These are phyloP conservation scores for Blepharisma japonicum DNA, from an alignment of 73 alveolate species.

Conservation along the genomic window DNA sequence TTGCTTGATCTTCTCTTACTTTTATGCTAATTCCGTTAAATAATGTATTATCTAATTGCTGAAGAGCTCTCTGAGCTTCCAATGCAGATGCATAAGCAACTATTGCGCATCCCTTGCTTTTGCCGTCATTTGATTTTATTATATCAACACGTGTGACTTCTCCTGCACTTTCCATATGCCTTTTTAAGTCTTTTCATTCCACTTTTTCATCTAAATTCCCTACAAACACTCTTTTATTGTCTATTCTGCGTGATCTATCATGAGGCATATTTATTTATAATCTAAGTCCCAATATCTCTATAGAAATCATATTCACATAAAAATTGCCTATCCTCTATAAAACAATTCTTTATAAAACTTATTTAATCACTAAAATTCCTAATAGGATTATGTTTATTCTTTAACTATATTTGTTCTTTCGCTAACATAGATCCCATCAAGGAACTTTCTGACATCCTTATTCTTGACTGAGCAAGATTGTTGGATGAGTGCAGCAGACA, in stretches of 20 bases:
- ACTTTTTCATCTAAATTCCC: background rate
- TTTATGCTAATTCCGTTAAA: background rate
- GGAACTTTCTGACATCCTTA: conserved; percentile 94
- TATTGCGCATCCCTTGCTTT: background rate
- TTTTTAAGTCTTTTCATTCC: conserved; percentile 2
- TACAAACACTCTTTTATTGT: background rate
- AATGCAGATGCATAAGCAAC: conserved; percentile 9
- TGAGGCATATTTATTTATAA: background rate
- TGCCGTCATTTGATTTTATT: background rate
- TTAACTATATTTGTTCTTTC: conserved; percentile 33
- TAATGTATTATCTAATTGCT: background rate
- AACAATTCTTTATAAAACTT: no score
- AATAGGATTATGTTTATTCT: no score
- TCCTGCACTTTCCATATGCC: conserved; percentile 8
- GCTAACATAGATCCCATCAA: conserved; percentile 93
- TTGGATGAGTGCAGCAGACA: conserved; percentile 57
- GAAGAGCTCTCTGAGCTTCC: conserved; percentile 20
- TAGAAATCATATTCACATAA: no score
- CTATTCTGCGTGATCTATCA: background rate
- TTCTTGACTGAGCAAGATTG: conserved; percentile 80
- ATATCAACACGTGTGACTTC: conserved; percentile 1
- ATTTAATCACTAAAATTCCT: no score
- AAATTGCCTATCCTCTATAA: no score
- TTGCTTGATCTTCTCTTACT: conserved; percentile 20
- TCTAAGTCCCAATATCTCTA: no score